Evolutionary conservation across 2,329 filamentous ascomycete species (phyloP).

Genomic region (Laburnicola sp.): DNA sequence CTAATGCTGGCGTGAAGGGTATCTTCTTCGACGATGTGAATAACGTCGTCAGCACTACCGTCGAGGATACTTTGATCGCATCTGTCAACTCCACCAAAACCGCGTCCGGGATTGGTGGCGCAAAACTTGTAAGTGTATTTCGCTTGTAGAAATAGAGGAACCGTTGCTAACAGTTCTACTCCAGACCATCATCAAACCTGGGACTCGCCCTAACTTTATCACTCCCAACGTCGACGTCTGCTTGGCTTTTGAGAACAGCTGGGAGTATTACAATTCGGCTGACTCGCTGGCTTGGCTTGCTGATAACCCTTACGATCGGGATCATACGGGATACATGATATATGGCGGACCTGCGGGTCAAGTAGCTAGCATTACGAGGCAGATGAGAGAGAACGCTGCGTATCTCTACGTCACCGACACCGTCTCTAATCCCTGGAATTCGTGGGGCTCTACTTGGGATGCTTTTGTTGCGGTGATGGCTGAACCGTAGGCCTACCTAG

Average conservation of each 20-base stretch:
- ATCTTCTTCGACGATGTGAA: slow-evolving; percentile 5
- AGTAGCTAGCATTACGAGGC: neutral
- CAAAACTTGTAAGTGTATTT: neutral
- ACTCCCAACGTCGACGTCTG: slow-evolving; percentile 2
- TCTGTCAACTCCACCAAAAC: neutral
- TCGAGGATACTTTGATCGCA: neutral
- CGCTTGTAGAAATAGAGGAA: neutral
- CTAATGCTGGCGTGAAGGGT: neutral
- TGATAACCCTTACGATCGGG: slow-evolving; percentile 4
- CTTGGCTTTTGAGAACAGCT: neutral
- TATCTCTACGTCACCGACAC: slow-evolving; percentile 2
- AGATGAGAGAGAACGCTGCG: slow-evolving; percentile 1
- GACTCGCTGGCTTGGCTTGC: neutral
- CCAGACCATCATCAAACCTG: slow-evolving; percentile 4
- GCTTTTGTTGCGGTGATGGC: slow-evolving; percentile 2
- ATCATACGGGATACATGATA: neutral
- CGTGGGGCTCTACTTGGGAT: neutral
- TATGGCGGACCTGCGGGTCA: neutral
- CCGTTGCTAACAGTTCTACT: neutral
- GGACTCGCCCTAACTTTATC: slow-evolving; percentile 1
- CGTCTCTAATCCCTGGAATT: neutral
- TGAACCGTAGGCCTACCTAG: neutral
- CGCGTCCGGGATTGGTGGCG: neutral
- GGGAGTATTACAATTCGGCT: neutral
- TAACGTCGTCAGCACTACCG: neutral